Conservation (phyloP, 768 basidiomycete species). For the Tubosaeta sp. region DNA sequence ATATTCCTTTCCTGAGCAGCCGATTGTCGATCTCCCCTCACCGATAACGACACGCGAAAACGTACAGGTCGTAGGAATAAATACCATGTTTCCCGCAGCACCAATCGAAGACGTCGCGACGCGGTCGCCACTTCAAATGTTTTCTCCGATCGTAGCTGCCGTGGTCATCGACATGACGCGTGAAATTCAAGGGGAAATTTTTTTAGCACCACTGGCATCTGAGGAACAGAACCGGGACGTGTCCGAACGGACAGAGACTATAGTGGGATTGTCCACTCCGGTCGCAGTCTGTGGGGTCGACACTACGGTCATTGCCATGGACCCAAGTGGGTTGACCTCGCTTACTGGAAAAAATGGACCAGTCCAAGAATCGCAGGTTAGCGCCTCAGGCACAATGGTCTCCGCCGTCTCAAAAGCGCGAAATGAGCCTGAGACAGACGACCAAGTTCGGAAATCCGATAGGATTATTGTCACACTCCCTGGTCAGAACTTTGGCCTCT, state of each 20-base stretch:
- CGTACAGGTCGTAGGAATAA: not conserved
- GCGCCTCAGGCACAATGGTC: not conserved
- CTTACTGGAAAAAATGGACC: not conserved
- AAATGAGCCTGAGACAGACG: not conserved
- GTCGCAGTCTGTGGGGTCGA: not conserved
- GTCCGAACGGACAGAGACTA: not conserved
- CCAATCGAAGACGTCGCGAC: slow-evolving; percentile 9
- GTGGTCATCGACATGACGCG: slow-evolving; percentile 1
- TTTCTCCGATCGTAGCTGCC: not conserved
- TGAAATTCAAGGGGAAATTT: not conserved
- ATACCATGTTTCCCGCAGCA: not conserved
- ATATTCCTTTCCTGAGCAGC: not conserved
- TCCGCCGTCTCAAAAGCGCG: not conserved
- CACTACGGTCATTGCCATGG: no score
- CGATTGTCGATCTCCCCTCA: slow-evolving; percentile 14
- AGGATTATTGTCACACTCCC: not conserved
- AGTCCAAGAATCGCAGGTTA: not conserved
- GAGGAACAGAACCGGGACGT: not conserved
- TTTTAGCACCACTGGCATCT: not conserved
- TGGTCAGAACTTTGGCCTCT: not conserved
- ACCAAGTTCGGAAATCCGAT: not conserved
- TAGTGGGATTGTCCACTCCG: not conserved
- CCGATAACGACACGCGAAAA: not conserved
- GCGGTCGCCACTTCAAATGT: slow-evolving; percentile 9
- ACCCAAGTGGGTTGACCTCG: not conserved